These are phyloP conservation scores for Drosera capensis DNA, from an alignment of 148 eudicot genomes.

Conservation along the genomic window DNA sequence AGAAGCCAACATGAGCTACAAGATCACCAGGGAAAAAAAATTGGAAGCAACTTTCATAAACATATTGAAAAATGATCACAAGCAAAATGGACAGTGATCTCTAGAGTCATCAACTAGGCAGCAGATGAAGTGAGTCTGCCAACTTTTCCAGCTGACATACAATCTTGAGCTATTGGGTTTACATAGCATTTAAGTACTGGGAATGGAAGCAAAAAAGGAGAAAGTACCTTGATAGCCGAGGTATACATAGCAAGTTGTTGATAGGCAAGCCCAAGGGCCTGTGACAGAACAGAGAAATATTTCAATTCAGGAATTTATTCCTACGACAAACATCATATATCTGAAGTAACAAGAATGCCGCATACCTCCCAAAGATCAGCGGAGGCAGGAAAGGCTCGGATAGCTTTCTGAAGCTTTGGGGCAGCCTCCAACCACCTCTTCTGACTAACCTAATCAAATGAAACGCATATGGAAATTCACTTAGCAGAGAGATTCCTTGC, in stretches of 20 bases:
- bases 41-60: too few relatives aligned
- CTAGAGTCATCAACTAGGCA: background rate
- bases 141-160: too few relatives aligned
- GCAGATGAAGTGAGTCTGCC: background rate
- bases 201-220: background rate
- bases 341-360: slow-evolving; percentile 8
- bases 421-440: slow-evolving; percentile 84
- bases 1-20: too few relatives aligned
- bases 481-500: too few relatives aligned
- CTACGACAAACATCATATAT: background rate
- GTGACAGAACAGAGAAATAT: slow-evolving; percentile 4
- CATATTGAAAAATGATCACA: background rate
- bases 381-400: slow-evolving; percentile 69
- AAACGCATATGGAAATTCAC: background rate
- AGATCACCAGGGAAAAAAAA: too few relatives aligned
- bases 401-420: slow-evolving; percentile 78
- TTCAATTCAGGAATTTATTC: slow-evolving; percentile 1
- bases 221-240: slow-evolving; percentile 83
- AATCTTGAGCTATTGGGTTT: background rate
- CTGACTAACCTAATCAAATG: slow-evolving; percentile 45
- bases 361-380: slow-evolving; percentile 96
- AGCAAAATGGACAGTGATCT: background rate
- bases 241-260: slow-evolving; percentile 91
- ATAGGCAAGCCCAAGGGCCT: slow-evolving; percentile 88
- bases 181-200: background rate